These are phyloP conservation scores for Meredithiella fracta DNA, from an alignment of 2,329 filamentous ascomycete genomes.

Conservation along the genomic window DNA sequence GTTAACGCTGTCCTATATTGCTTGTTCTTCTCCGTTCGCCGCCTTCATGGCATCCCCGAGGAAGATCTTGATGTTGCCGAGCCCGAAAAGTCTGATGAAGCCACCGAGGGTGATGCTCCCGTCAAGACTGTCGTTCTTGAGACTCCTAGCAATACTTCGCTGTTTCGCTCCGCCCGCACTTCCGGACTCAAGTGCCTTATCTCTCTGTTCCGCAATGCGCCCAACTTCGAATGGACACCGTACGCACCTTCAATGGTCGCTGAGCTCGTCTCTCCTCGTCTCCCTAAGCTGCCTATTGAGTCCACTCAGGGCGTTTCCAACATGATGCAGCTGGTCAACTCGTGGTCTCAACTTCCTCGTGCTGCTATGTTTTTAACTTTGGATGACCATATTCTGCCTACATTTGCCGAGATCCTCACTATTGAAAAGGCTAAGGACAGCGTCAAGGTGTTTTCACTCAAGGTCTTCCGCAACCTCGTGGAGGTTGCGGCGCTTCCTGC, in stretches of 20 bases:
- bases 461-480: constrained; percentile 56
- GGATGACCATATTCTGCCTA: constrained; percentile 48
- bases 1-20: constrained; percentile 71
- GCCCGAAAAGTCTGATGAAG: constrained; percentile 20
- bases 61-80: constrained; percentile 23
- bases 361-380: constrained; percentile 50
- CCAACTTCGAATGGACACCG: constrained; percentile 51
- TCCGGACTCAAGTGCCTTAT: constrained; percentile 70
- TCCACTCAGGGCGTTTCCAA: constrained; percentile 81
- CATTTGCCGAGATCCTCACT: constrained; percentile 55
- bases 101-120: constrained; percentile 16
- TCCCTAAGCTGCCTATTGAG: constrained; percentile 65
- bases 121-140: constrained; percentile 18
- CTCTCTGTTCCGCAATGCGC: constrained; percentile 58
- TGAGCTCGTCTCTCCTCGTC: constrained; percentile 59
- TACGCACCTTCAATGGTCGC: constrained; percentile 57
- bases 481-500: constrained; percentile 40
- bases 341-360: constrained; percentile 55
- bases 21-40: constrained; percentile 51
- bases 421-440: constrained; percentile 65
- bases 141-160: constrained; percentile 31
- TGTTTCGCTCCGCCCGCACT: constrained; percentile 50
- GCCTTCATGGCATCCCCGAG: constrained; percentile 26
- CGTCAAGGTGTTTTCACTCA: constrained; percentile 68
- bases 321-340: constrained; percentile 61